These are phyloP conservation scores for Diaporthe amygdali DNA, from an alignment of 2,329 filamentous ascomycete species.

Conservation along the genomic window DNA sequence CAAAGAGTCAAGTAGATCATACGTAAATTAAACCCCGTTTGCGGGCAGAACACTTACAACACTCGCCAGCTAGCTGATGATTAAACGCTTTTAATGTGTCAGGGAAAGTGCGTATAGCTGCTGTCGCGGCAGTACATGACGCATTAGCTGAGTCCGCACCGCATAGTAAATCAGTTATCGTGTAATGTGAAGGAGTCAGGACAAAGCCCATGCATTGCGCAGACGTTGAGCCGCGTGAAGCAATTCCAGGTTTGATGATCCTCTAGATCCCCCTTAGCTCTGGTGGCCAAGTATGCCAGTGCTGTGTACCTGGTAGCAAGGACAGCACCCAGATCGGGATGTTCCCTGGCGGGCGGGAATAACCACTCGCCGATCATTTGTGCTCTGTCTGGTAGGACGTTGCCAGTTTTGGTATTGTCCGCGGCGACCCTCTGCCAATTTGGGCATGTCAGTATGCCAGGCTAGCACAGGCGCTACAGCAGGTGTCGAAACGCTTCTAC, in stretches of 20 bases:
- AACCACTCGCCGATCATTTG: constrained; percentile 2
- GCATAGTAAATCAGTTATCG: not conserved
- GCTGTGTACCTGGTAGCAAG: not conserved
- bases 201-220: not conserved
- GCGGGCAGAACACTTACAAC: not conserved
- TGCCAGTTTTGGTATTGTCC: not conserved
- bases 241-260: not conserved
- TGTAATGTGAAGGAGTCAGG: not conserved
- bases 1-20: not conserved
- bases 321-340: not conserved
- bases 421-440: not conserved
- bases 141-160: not conserved
- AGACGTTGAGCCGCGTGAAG: not conserved
- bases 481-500: not conserved
- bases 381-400: not conserved
- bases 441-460: not conserved
- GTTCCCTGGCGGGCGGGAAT: not conserved
- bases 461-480: not conserved
- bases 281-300: not conserved
- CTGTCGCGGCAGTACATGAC: not conserved
- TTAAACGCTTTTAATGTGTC: not conserved
- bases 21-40: not conserved
- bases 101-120: not conserved
- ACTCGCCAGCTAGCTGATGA: not conserved
- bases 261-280: not conserved